Base-by-base conservation (phyloP, 306 rosid species). In the Vigna unguiculata region DNA sequence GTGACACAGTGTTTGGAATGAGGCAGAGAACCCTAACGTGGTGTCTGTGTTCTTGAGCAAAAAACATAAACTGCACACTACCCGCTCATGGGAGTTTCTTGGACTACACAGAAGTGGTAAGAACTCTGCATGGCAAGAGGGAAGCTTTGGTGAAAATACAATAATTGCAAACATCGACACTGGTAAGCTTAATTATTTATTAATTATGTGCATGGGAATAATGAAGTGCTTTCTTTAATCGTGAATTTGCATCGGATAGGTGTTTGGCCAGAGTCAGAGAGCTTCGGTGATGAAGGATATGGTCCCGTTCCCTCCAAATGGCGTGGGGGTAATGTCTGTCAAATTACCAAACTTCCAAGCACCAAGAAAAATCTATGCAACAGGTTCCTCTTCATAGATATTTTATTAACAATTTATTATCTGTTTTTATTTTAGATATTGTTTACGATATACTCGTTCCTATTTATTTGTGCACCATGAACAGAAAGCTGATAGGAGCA, bases 401-500 rank as follows among this genome's bases (percentile, higher is more conserved):
- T 24, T 2, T 1, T 24, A 24, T 24, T 24, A 1, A 24, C 1
- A 24, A 24, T 2, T 2, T n/a, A n/a, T n/a, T n/a, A n/a, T n/a
- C n/a, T n/a, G n/a, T 1, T 28, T 28, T 2, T 28, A 3, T 28
- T 28, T 28, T 2, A 28, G 3, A 28, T 28, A 28, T 2, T 28
- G 38, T 34, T 34, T 1, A 34, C 1, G 7, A 34, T 34, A 32
- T 32, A 32, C 7, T 32, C 1, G 36, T 32, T 32, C 36, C 1
- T 32, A 24, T 24, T 24, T 24, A 24, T 24, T 24, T 24, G 25
- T 24, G 25, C 25, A 2, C 2, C 2, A 46, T 46, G 67, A 58
- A 28, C 71, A 89, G 93, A 88, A 91, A 93, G 86, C 65, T 93
- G 43, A 90, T 93, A 6, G 97, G 97, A 75, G 96, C 89, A 17